phyloP scores from a whole-genome alignment of 2,329 filamentous ascomycete genomes.

The Calonectria leucothoes region DNA sequence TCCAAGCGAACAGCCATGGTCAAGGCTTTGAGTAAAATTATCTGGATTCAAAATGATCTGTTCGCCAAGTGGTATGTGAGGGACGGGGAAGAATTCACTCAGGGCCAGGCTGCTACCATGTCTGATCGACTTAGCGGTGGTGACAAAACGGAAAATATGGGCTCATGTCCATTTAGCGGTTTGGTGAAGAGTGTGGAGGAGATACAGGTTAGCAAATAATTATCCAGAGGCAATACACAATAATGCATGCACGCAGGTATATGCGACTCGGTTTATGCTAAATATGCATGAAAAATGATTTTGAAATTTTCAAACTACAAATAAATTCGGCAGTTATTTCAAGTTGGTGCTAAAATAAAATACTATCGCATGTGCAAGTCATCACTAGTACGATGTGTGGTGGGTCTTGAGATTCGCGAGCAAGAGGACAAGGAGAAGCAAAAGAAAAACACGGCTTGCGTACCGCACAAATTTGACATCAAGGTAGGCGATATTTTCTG shows the following conservation, averaged over 20 bases:
- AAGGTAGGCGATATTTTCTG: too few species aligned
- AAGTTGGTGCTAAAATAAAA: too few species aligned
- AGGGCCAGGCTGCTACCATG: neutral
- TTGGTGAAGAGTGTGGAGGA: neutral
- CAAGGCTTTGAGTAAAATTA: constrained; percentile 81
- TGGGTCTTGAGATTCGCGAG: too few species aligned
- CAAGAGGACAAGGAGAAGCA: too few species aligned
- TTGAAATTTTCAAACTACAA: too few species aligned
- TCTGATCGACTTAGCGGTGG: neutral
- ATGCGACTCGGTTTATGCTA: too few species aligned
- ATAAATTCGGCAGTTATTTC: too few species aligned
- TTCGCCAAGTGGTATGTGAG: constrained; percentile 84
- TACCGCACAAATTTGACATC: too few species aligned
- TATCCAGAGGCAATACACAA: neutral
- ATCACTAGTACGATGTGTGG: too few species aligned
- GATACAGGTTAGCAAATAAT: neutral
- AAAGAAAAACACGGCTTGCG: too few species aligned
- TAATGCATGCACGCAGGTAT: neutral
- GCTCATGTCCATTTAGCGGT: neutral
- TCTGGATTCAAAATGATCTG: constrained; percentile 90
- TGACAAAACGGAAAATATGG: neutral
- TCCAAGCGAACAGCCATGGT: constrained; percentile 78
- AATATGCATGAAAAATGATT: too few species aligned
- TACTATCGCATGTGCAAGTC: too few species aligned
- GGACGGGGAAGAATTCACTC: constrained; percentile 71